Evolutionary conservation across 1,284 basidiomycete genomes (phyloP).

Genomic region (Irpex sp.): DNA sequence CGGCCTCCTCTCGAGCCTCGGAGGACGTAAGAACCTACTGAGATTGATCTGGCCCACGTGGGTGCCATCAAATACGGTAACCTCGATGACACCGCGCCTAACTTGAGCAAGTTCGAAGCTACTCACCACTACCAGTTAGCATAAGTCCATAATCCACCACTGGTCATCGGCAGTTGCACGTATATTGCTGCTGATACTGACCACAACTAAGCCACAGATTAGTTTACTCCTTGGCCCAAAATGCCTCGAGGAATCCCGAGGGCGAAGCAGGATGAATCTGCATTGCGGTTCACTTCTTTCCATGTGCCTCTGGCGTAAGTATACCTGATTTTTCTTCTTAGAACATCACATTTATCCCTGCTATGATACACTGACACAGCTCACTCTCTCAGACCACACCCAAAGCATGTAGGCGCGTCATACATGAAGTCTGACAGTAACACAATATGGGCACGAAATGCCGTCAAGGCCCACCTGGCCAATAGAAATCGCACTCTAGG

Average conservation of each 20-base stretch:
- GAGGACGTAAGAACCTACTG: no score
- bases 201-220: no score
- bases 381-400: slow-evolving; percentile 47
- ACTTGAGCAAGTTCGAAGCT: neutral
- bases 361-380: neutral
- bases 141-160: neutral
- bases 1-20: no score
- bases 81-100: neutral
- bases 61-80: neutral
- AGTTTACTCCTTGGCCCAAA: neutral
- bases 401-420: slow-evolving; percentile 67
- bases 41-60: neutral
- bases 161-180: no score
- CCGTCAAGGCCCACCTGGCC: slow-evolving; percentile 26
- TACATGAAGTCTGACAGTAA: slow-evolving; percentile 70
- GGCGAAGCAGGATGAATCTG: slow-evolving; percentile 70
- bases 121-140: neutral
- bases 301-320: slow-evolving; percentile 68
- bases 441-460: slow-evolving; percentile 67
- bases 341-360: no score
- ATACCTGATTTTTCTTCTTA: neutral
- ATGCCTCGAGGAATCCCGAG: slow-evolving; percentile 81
- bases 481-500: slow-evolving; percentile 32
- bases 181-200: no score
- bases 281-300: slow-evolving; percentile 74